Evolutionary conservation across 345 rosid genomes (phyloP), one percentile per base, ranked within the genome.

Genomic region (Gossypium anomalum): DNA sequence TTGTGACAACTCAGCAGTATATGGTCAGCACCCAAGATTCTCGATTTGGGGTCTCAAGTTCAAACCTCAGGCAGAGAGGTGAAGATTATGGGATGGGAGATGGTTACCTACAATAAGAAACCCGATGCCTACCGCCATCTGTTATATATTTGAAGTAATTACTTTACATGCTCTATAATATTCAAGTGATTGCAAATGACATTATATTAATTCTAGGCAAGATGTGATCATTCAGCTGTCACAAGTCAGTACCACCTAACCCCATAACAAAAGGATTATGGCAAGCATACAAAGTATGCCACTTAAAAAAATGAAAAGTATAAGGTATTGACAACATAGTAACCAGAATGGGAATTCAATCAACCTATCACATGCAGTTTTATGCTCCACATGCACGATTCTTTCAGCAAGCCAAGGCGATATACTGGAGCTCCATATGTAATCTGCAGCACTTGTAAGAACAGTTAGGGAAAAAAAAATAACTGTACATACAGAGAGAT

Each of bases 351-450:
- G 16, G 9, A 57, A n/a, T 72, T 34, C n/a, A 71, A 69, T 48
- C 59, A 45, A 91, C 97, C 93, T 89, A 91, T 88, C 44, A 89
- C 90, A 72, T 89, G 97, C 71, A 91, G 86, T 78, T 84, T 88
- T 14, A 85, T 84, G 51, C 77, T 73, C 97, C 97, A 89, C n/a
- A 51, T 53, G 84, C 79, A 76, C 5, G 89, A 85, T 6, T 91
- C 92, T 75, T 78, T 80, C 69, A 91, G 75, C 74, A 89, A 78
- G 47, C 76, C 73, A 20, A 89, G 78, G 48, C 97, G 97, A 78
- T 92, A 92, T 16, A 60, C 70, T 0, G 97, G 98, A 70, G 97
- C 88, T 83, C 97, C 98, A 79, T 93, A 93, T 14, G 98, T 92
- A 75, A 92, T 84, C 96, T 93, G 81, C 77, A 83, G 55, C 57